Conservation (phyloP, 768 basidiomycete species). For the Mycena vitilis region DNA sequence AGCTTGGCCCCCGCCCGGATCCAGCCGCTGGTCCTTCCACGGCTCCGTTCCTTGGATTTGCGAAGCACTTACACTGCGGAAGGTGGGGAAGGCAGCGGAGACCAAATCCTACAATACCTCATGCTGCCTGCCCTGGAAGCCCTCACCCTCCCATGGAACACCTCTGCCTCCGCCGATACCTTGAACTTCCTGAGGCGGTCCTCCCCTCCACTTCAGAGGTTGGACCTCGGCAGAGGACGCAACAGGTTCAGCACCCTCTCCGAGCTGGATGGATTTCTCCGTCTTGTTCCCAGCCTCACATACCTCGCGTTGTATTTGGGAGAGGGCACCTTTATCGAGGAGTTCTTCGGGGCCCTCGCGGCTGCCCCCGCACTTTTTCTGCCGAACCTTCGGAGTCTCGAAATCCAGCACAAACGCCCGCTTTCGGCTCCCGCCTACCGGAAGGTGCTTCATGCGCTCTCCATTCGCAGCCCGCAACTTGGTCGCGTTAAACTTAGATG, state of each 20-base stretch:
- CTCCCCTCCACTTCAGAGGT: not conserved
- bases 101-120: not conserved
- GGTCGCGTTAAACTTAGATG: not conserved
- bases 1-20: too few species aligned
- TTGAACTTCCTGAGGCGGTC: not conserved
- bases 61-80: not conserved
- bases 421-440: not conserved
- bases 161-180: not conserved
- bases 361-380: not conserved
- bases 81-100: not conserved
- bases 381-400: not conserved
- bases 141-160: not conserved
- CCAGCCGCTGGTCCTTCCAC: not conserved
- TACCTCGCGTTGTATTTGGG: not conserved
- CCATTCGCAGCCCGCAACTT: not conserved
- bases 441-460: not conserved
- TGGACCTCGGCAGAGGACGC: not conserved
- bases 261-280: not conserved
- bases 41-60: not conserved
- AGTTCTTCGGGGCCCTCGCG: not conserved
- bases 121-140: not conserved
- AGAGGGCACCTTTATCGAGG: not conserved
- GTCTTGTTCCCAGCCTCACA: not conserved
- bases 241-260: not conserved
- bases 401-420: not conserved